Evolutionary conservation across 108 stramenopile species (phyloP), one percentile per base, ranked within the genome.

Genomic region (Fistulifera solaris): DNA sequence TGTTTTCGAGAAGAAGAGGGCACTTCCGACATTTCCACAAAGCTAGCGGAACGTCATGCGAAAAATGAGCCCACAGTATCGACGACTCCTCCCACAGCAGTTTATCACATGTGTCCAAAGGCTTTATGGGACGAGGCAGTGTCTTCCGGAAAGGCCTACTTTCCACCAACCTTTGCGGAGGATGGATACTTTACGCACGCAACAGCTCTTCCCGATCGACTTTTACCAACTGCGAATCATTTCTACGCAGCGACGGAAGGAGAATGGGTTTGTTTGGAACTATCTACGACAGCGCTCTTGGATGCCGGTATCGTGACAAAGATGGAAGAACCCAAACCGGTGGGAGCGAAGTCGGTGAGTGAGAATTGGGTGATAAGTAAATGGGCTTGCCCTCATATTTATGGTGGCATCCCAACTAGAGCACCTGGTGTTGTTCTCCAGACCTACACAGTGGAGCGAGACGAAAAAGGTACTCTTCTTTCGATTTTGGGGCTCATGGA

Each of bases 101-200:
- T 93, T 27, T 93, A 85, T 60, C 91, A 93, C 73, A 86, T 93
- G 83, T 93, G 91, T 57, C 66, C 66, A 52, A 73, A 80, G 55
- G 31, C 65, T 0, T 19, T 43, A 7, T 93, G 87, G 85, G 78
- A 86, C n/a, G 63, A 67, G 17, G 68, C 83, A 12, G 52, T 64
- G 1, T 24, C 72, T 10, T 27, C 60, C 18, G 53, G 55, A 21
- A 62, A 56, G 19, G 87, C 84, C 0, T 93, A 93, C 56, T 89
- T 79, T 56, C 92, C 92, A 17, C 83, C 87, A 22, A 93, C 92
- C 1, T 93, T 88, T 70, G 48, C 57, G 13, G 52, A 68, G 28
- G 92, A 93, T 70, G 86, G 84, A 38, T 54, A 56, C 21, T 84
- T 87, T 55, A 88, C 83, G 0, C 92, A 93, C 58, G 92, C 92